Percentiles rank a stretch among this genome's conserved stretches.
Evolutionary conservation across 371 early-diverging fungal species (phyloP).

Genomic region (Syncephalastrum sp.): DNA sequence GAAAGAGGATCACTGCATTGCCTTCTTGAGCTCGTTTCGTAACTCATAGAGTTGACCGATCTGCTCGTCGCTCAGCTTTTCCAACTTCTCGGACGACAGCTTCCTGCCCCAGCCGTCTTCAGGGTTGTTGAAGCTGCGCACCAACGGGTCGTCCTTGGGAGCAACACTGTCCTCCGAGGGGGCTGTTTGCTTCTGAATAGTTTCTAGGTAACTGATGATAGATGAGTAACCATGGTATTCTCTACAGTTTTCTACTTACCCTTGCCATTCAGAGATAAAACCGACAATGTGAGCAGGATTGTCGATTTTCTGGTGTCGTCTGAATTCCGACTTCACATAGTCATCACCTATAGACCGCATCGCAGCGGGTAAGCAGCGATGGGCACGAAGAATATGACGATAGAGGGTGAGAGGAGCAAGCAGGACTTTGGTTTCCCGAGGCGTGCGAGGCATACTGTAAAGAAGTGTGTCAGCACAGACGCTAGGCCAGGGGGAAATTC

Average conservation of each 20-base stretch:
- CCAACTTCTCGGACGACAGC: slow-evolving; percentile 44
- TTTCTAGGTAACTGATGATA: slow-evolving; percentile 26
- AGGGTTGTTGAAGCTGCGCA: slow-evolving; percentile 34
- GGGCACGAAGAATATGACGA: slow-evolving; percentile 58
- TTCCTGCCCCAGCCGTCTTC: slow-evolving; percentile 51
- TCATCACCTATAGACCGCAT: slow-evolving; percentile 65
- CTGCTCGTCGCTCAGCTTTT: slow-evolving; percentile 69
- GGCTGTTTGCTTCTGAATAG: slow-evolving; percentile 34
- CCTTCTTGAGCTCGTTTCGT: slow-evolving; percentile 48
- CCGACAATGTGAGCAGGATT: slow-evolving; percentile 69
- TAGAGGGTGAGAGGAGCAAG: slow-evolving; percentile 61
- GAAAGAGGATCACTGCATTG: neutral
- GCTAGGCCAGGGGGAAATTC: too few relatives aligned
- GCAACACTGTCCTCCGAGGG: slow-evolving; percentile 25
- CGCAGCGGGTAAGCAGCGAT: slow-evolving; percentile 56
- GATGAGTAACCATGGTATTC: slow-evolving; percentile 2
- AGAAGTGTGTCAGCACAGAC: slow-evolving; percentile 3
- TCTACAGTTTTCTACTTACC: slow-evolving; percentile 30
- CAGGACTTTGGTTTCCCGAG: slow-evolving; percentile 28
- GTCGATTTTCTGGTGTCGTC: slow-evolving; percentile 59
- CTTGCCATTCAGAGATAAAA: slow-evolving; percentile 66
- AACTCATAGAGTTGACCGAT: slow-evolving; percentile 67
- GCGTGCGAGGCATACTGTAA: slow-evolving; percentile 8
- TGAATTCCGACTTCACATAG: slow-evolving; percentile 69
- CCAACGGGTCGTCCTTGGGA: slow-evolving; percentile 32